Base-by-base conservation (phyloP, 768 basidiomycete species). In the Pleurotus tuber-regium region DNA sequence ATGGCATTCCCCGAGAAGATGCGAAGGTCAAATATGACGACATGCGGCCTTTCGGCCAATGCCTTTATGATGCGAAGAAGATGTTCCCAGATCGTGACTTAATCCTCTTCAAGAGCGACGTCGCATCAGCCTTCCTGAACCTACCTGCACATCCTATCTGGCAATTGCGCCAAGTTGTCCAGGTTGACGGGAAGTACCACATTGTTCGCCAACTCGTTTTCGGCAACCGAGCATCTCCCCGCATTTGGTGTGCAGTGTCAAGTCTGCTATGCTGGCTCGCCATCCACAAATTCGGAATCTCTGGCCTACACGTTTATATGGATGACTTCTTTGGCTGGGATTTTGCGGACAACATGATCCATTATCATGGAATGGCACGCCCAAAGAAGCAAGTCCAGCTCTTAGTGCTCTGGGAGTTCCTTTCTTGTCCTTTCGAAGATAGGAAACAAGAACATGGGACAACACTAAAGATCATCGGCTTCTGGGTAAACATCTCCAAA, bases 401-500 rank as follows among this genome's bases (percentile, higher is more conserved):
- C 0, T 61, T 71, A 2, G 11, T 47, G 2, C 54, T 68, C 2
- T 66, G 63, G 60, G 68, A 69, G 31, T 4, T 18, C 1, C 55
- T 66, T 14, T 21, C 51, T 2, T 57, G 63, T 28, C 67, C 64
- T 2, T 66, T 51, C 28, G 55, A 66, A 19, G 58, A 66, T 14
- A 31, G 18, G 16, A 70, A 70, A 50, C 66, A 70, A 43, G 50
- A 65, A 3, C 60, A 50, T 48, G 66, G 65, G 0, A 1, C 8
- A 0, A n/a, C 41, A 14, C 43, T 71, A 0, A 63, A 59, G 16
- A 63, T 74, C 31, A 71, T 74, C 30, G 70, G 72, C 0, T 72
- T 75, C 36, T 55, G 55, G 12, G 62, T 74, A 0, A 59, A 73
- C 21, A 58, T 61, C 0, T 57, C 61, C 7, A 1, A 16, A 0